Percentiles rank a stretch among this genome's conserved stretches.
phyloP scores from a whole-genome alignment of 2,329 filamentous ascomycete genomes.

The Epichloe elymi region DNA sequence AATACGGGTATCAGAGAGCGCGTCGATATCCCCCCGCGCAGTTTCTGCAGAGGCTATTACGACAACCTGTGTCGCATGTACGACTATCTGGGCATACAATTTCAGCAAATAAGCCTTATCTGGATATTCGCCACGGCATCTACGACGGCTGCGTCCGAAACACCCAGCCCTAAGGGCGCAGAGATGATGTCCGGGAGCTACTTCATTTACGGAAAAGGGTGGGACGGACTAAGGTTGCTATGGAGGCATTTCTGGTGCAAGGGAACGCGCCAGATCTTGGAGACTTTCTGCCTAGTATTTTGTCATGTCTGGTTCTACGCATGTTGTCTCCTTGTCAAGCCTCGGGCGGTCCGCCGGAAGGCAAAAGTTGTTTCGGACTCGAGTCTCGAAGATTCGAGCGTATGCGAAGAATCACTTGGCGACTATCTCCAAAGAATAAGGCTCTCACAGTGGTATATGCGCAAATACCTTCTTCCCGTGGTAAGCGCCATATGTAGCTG shows the following conservation, averaged over 20 bases:
- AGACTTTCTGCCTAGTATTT: constrained; percentile 29
- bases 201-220: constrained; percentile 41
- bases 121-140: constrained; percentile 33
- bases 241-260: constrained; percentile 23
- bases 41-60: constrained; percentile 34
- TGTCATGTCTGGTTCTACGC: constrained; percentile 41
- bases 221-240: constrained; percentile 33
- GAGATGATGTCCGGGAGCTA: constrained; percentile 22
- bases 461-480: constrained; percentile 39
- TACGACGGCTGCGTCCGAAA: constrained; percentile 2
- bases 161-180: constrained; percentile 2
- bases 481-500: constrained; percentile 43
- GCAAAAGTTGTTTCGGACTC: not conserved
- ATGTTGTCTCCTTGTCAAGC: constrained; percentile 35
- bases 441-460: constrained; percentile 32
- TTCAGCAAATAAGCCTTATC: constrained; percentile 36
- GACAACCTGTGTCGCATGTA: constrained; percentile 43
- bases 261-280: constrained; percentile 26
- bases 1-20: constrained; percentile 18
- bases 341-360: constrained; percentile 10
- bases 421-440: constrained; percentile 35
- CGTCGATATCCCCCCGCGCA: constrained; percentile 27
- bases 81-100: constrained; percentile 35
- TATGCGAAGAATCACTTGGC: not conserved
- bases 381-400: too few species aligned